Conservation (phyloP, 177 flowering plant species). For the Vitis hybrid region DNA sequence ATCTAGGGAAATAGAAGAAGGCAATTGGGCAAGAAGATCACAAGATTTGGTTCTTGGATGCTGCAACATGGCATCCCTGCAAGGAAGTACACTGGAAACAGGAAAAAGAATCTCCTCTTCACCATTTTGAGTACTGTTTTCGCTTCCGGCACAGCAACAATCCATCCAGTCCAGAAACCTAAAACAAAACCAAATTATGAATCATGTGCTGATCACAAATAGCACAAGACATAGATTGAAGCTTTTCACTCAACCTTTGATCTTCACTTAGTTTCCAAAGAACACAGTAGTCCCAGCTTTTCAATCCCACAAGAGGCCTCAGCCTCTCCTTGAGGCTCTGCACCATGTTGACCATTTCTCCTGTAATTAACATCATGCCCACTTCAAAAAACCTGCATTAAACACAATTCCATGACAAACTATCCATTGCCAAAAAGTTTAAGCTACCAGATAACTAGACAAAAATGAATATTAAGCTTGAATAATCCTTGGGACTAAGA, state of each 20-base stretch:
- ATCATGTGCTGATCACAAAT: background rate
- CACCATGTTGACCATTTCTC: slow-evolving; percentile 29
- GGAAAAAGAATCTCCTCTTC: slow-evolving; percentile 50
- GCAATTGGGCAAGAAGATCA: slow-evolving; percentile 60
- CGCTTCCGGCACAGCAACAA: slow-evolving; percentile 78
- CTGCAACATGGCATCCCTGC: slow-evolving; percentile 65
- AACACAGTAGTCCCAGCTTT: slow-evolving; percentile 78
- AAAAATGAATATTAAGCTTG: slow-evolving; percentile 4
- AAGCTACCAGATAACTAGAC: too few relatives aligned
- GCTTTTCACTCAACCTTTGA: slow-evolving; percentile 53
- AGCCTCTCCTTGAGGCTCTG: slow-evolving; percentile 57
- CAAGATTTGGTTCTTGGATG: slow-evolving; percentile 66
- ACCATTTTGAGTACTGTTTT: slow-evolving; percentile 19
- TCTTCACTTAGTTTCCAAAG: slow-evolving; percentile 72
- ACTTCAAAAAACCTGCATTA: too few relatives aligned
- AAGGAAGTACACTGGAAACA: slow-evolving; percentile 40
- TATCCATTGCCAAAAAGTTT: too few relatives aligned
- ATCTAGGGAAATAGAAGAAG: slow-evolving; percentile 60
- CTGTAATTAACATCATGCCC: slow-evolving; percentile 9
- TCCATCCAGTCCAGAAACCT: slow-evolving; percentile 72
- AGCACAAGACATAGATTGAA: slow-evolving; percentile 1
- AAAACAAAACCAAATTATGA: background rate
- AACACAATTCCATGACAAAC: too few relatives aligned
- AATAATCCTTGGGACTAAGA: slow-evolving; percentile 8
- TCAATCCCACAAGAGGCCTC: slow-evolving; percentile 59